These are phyloP conservation scores for Diplosphaera chodatii DNA, from an alignment of 139 green algal species.

Conservation along the genomic window DNA sequence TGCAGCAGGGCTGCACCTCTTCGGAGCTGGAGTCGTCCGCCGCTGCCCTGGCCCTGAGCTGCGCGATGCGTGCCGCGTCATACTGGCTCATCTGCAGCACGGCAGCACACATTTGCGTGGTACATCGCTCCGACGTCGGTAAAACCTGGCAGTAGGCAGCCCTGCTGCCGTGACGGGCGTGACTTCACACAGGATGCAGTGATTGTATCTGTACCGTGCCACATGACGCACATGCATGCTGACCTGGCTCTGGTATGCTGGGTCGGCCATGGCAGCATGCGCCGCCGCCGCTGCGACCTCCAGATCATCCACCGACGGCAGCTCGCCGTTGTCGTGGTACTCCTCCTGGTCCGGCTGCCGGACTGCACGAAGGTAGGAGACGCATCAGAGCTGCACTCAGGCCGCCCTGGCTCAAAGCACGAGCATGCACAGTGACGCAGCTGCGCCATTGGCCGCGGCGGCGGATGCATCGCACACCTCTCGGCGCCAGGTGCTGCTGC, in stretches of 20 bases:
- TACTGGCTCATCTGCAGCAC: not conserved
- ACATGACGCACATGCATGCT: too few relatives aligned
- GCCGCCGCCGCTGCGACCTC: conserved; percentile 58
- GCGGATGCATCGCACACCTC: not conserved
- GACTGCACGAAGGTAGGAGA: not conserved
- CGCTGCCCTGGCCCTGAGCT: not conserved
- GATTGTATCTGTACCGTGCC: too few relatives aligned
- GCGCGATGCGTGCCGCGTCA: not conserved
- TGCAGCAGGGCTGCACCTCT: not conserved
- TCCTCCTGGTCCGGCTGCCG: not conserved
- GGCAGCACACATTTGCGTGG: not conserved
- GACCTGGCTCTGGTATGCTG: conserved; percentile 6
- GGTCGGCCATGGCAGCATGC: conserved; percentile 46
- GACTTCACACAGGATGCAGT: too few relatives aligned
- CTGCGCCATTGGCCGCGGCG: too few relatives aligned
- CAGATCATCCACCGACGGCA: conserved; percentile 58
- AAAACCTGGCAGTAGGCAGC: too few relatives aligned
- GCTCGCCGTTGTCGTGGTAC: conserved; percentile 7
- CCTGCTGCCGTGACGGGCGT: too few relatives aligned
- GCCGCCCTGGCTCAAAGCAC: too few relatives aligned
- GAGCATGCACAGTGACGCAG: too few relatives aligned
- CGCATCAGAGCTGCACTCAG: too few relatives aligned
- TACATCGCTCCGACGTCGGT: too few relatives aligned
- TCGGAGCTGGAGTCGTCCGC: not conserved
- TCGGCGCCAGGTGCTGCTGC: not conserved